Evolutionary conservation across 306 rosid species (phyloP).

Genomic region (Cicer arietinum): DNA sequence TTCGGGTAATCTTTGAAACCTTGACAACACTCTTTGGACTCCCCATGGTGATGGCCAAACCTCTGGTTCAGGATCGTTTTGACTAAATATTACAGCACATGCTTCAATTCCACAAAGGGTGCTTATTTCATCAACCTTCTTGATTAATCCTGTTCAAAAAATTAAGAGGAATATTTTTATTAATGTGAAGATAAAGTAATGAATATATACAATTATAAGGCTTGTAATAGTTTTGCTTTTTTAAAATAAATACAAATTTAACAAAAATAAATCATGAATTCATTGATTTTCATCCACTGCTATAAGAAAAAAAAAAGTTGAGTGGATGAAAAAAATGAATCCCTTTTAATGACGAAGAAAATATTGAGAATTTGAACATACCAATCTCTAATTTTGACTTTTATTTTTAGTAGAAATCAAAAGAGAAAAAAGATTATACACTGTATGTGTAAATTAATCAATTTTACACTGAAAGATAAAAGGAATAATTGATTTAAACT

Average conservation of each 20-base stretch:
- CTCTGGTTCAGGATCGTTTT: constrained; percentile 39
- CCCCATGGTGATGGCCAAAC: constrained; percentile 47
- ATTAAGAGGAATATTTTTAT: not conserved
- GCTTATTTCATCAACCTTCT: constrained; percentile 39
- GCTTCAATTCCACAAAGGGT: constrained; percentile 45
- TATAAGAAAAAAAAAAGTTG: not conserved
- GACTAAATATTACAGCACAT: constrained; percentile 43
- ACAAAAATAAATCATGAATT: not conserved
- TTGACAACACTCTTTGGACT: not conserved
- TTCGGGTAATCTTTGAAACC: constrained; percentile 31
- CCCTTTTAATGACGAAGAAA: not conserved
- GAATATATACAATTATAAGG: too few species aligned
- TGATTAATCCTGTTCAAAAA: constrained; percentile 23
- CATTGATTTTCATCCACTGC: too few species aligned
- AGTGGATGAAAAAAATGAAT: not conserved
- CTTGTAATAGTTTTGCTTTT: not conserved
- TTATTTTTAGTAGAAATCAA: too few species aligned
- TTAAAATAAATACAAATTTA: not conserved
- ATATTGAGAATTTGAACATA: not conserved
- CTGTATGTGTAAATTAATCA: too few species aligned
- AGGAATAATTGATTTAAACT: too few species aligned
- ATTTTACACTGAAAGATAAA: too few species aligned
- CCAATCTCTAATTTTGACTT: too few species aligned
- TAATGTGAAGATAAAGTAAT: not conserved
- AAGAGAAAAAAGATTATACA: too few species aligned